Percentiles rank a stretch among this genome's conserved stretches.
Evolutionary conservation across 2,329 filamentous ascomycete species (phyloP).

Genomic region (Erysiphe pisi): DNA sequence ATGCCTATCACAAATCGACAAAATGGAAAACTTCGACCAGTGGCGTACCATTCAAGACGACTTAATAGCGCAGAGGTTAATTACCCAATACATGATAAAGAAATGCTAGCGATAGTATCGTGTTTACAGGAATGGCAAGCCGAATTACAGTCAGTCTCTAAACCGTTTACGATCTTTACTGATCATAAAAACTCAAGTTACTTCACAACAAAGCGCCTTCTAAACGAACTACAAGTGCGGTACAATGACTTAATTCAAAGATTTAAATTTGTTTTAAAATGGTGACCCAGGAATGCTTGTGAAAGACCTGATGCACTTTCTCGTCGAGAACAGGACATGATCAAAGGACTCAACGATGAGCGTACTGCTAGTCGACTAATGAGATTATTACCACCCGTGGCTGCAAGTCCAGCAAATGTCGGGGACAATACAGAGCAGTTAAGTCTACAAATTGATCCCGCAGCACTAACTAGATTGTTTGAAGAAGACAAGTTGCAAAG

Average conservation of each 20-base stretch:
- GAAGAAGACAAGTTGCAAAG: not conserved
- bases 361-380: not conserved
- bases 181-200: not conserved
- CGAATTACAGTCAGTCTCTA: not conserved
- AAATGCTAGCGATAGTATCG: not conserved
- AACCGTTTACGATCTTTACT: not conserved
- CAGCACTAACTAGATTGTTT: not conserved
- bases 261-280: no score
- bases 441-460: not conserved
- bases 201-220: not conserved
- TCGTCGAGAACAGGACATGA: not conserved
- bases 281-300: no score
- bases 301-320: not conserved
- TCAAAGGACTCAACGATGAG: not conserved
- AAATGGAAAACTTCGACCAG: not conserved
- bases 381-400: not conserved
- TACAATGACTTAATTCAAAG: not conserved
- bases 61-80: not conserved
- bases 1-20: no score
- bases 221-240: not conserved
- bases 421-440: not conserved
- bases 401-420: not conserved
- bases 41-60: not conserved
- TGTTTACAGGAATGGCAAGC: not conserved
- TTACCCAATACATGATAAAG: not conserved